phyloP scores from a whole-genome alignment of 352 stramenopile genomes.

The Pythium utonaiense region DNA sequence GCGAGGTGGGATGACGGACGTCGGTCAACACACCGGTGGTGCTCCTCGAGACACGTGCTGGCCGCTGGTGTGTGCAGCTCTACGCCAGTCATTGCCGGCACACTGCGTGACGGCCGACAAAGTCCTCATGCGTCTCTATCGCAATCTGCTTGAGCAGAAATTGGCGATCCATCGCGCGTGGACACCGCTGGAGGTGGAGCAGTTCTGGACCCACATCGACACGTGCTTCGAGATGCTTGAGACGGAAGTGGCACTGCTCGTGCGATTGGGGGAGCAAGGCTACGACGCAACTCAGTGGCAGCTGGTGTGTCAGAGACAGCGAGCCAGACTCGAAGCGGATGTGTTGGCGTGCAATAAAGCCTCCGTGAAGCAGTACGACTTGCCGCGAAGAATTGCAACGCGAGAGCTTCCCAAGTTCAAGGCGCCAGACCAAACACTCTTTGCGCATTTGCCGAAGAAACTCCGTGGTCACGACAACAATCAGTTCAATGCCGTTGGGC shows the following conservation, averaged over 20 bases:
- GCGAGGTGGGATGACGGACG: constrained; percentile 43
- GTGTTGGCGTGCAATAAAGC: constrained; percentile 1
- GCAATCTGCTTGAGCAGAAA: constrained; percentile 19
- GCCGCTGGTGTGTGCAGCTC: constrained; percentile 36
- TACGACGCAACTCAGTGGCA: constrained; percentile 6
- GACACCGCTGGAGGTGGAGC: no score
- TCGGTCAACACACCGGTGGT: constrained; percentile 46
- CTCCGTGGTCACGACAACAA: neutral
- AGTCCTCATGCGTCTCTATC: constrained; percentile 27
- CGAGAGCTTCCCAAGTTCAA: neutral
- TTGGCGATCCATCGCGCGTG: no score
- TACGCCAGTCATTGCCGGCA: constrained; percentile 35
- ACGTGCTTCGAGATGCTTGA: constrained; percentile 15
- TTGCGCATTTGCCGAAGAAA: neutral
- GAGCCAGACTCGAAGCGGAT: neutral
- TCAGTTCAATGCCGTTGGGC: neutral
- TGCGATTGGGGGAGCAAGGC: neutral
- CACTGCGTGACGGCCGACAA: constrained; percentile 33
- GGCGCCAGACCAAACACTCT: neutral
- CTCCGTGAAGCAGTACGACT: neutral
- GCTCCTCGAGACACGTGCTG: constrained; percentile 46
- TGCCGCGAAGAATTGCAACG: neutral
- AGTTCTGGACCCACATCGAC: constrained; percentile 1
- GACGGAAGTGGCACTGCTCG: no score
- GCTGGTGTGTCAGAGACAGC: neutral